phyloP scores from a whole-genome alignment of 163 green algal species.

The Volvox carteri region DNA sequence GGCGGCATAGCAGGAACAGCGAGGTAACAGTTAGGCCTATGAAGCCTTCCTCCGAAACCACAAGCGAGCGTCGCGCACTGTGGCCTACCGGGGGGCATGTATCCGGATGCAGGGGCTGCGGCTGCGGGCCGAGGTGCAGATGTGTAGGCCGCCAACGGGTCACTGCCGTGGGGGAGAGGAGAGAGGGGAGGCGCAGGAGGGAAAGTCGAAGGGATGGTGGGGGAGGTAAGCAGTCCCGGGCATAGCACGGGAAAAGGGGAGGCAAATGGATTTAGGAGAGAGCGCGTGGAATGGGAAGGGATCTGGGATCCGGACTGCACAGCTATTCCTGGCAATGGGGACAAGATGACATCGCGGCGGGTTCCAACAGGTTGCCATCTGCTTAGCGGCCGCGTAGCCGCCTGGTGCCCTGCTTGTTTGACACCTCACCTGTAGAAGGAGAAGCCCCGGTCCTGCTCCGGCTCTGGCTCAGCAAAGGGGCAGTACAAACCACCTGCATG shows the following conservation, averaged over 20 bases:
- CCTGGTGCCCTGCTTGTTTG: not conserved
- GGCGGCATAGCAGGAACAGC: too few species aligned
- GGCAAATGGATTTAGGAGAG: not conserved
- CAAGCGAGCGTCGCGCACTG: too few species aligned
- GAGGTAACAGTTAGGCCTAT: too few species aligned
- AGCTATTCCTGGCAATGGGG: not conserved
- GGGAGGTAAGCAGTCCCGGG: not conserved
- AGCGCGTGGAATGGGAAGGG: not conserved
- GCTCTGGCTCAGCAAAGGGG: slow-evolving; percentile 61
- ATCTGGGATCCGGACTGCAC: not conserved
- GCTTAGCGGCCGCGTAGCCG: not conserved
- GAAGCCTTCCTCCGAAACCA: too few species aligned
- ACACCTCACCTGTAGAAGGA: slow-evolving; percentile 62
- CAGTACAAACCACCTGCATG: slow-evolving; percentile 54
- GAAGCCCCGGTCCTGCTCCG: slow-evolving; percentile 14
- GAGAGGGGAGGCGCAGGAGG: not conserved
- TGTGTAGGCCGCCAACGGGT: slow-evolving; percentile 60
- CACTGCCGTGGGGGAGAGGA: slow-evolving; percentile 41
- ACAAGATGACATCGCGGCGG: too few species aligned
- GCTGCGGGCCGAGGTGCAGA: not conserved
- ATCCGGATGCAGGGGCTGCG: too few species aligned
- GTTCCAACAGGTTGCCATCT: too few species aligned
- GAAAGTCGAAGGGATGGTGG: not conserved
- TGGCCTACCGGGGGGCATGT: too few species aligned
- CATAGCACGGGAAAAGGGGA: not conserved